Percentiles rank a stretch among this genome's conserved stretches.
Conservation (phyloP, 495 filamentous ascomycete species). For the Trichoderma orchidacearum region DNA sequence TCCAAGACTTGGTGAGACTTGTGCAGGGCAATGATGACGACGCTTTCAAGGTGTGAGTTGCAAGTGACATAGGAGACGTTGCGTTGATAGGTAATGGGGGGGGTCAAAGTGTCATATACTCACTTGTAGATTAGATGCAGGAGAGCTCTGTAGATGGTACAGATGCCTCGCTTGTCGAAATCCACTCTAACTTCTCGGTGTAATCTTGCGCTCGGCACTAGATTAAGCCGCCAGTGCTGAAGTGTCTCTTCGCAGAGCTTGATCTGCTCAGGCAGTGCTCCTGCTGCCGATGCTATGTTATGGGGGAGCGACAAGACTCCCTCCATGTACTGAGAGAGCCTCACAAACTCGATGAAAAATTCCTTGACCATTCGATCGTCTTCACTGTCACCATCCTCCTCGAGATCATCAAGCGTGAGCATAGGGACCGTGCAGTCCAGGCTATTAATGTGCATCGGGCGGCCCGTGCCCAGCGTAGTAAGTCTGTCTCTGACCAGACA, state of each 20-base stretch:
- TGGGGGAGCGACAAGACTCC: slow-evolving; percentile 1
- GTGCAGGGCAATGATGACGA: background rate
- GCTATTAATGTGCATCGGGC: slow-evolving; percentile 4
- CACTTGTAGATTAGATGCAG: slow-evolving; percentile 4
- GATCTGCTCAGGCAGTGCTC: background rate
- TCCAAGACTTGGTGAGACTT: background rate
- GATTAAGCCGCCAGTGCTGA: background rate
- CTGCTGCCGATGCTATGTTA: background rate
- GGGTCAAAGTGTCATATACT: no score
- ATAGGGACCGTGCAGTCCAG: slow-evolving; percentile 3
- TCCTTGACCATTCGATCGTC: slow-evolving; percentile 3
- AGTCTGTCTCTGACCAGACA: slow-evolving; percentile 2
- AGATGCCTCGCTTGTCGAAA: background rate
- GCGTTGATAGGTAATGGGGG: no score
- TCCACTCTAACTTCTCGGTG: background rate
- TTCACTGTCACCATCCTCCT: slow-evolving; percentile 1
- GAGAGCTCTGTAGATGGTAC: background rate
- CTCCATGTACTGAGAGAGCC: slow-evolving; percentile 3
- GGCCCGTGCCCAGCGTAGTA: slow-evolving; percentile 1
- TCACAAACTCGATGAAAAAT: slow-evolving; percentile 4
- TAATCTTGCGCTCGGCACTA: background rate
- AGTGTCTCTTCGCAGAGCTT: background rate
- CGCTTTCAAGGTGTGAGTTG: background rate
- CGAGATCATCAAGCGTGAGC: background rate
- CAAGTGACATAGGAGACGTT: no score